Conservation (phyloP, 2,329 filamentous ascomycete species). For the Aurifilum marmelostoma region DNA sequence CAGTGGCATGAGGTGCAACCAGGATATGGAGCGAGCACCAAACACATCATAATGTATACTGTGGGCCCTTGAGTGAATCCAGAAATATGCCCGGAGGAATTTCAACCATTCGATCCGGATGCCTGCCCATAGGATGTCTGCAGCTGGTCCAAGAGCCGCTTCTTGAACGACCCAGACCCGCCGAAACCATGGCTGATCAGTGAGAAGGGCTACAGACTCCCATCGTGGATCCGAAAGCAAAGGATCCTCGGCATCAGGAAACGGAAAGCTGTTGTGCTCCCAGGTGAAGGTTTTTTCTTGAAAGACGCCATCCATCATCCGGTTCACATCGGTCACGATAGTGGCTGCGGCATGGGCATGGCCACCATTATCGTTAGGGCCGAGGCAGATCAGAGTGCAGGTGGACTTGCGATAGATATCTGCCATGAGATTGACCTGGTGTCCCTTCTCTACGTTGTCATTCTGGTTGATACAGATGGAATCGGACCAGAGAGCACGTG, state of each 20-base stretch:
- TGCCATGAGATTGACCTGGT: conserved; percentile 9
- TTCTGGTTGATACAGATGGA: conserved; percentile 19
- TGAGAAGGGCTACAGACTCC: background rate
- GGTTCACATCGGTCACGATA: background rate
- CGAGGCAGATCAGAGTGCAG: conserved; percentile 5
- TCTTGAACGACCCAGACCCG: conserved; percentile 20
- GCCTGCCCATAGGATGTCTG: background rate
- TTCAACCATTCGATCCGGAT: background rate
- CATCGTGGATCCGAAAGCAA: background rate
- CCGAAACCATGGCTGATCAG: background rate
- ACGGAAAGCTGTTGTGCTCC: background rate
- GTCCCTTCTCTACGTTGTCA: conserved; percentile 3
- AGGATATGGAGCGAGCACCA: background rate
- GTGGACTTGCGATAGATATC: background rate
- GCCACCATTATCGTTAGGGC: background rate
- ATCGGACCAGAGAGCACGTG: background rate
- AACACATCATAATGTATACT: background rate
- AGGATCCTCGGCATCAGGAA: background rate
- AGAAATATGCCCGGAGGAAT: background rate
- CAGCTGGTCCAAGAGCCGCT: background rate
- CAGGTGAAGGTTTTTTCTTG: background rate
- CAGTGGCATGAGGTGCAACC: background rate
- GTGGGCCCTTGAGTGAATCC: background rate
- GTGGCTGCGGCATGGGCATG: background rate
- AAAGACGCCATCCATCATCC: background rate